Percentiles rank a stretch among this genome's conserved stretches.
Evolutionary conservation across 768 basidiomycete species (phyloP).

Genomic region (Suillus variegatus): DNA sequence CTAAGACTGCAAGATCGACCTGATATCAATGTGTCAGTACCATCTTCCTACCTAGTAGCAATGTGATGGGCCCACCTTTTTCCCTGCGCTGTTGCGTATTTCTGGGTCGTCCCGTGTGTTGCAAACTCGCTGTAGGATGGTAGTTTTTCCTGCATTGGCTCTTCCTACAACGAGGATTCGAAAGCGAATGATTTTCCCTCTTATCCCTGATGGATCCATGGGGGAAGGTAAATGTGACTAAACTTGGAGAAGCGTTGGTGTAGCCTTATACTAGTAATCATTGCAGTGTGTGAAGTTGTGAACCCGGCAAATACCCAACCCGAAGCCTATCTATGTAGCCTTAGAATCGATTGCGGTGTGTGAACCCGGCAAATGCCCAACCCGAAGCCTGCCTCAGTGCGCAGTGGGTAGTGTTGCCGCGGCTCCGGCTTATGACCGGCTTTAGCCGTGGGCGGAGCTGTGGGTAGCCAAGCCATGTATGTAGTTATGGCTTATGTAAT

Average conservation of each 20-base stretch:
- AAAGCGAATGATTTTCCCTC: conserved; percentile 22
- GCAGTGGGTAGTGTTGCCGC: too few species aligned
- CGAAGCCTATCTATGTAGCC: too few species aligned
- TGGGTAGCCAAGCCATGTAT: too few species aligned
- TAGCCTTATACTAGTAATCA: background rate
- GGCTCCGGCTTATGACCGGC: too few species aligned
- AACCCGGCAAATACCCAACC: too few species aligned
- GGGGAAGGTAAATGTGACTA: too few species aligned
- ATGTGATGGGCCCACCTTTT: conserved; percentile 12
- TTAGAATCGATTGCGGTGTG: too few species aligned
- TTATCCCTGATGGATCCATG: conserved; percentile 4
- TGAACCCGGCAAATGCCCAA: background rate
- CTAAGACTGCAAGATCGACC: conserved; percentile 3
- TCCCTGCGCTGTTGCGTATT: conserved; percentile 23
- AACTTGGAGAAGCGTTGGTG: background rate
- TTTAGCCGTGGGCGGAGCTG: too few species aligned
- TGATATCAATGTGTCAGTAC: background rate
- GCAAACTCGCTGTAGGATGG: conserved; percentile 39
- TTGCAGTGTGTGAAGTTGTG: background rate
- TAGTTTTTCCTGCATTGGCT: conserved; percentile 44
- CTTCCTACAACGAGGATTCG: conserved; percentile 43
- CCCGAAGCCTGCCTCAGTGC: background rate
- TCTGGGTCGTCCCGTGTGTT: conserved; percentile 34
- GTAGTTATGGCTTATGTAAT: too few species aligned
- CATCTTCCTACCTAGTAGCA: background rate